Conservation (phyloP, 257 asterid genomes). For the Cinchona pubescens region DNA sequence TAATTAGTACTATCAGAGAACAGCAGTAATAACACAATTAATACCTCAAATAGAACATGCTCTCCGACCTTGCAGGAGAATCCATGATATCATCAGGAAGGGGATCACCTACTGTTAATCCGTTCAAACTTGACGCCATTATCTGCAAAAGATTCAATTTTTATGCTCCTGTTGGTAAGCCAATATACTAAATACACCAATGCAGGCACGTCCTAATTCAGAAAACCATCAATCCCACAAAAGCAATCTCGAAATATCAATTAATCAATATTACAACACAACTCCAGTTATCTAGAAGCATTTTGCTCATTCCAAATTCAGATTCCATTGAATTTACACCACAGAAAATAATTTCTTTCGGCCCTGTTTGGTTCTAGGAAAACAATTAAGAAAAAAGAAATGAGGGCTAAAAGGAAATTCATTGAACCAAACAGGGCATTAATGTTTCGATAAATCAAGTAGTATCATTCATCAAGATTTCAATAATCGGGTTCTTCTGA, state of each 20-base stretch:
- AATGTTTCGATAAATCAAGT: background rate
- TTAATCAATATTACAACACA: background rate
- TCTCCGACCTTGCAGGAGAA: slow-evolving; percentile 75
- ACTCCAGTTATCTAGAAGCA: background rate
- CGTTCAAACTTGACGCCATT: slow-evolving; percentile 97
- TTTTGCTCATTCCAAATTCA: background rate
- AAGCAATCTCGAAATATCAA: background rate
- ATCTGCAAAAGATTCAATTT: slow-evolving; percentile 49
- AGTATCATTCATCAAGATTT: background rate
- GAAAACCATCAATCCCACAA: background rate
- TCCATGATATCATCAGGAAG: slow-evolving; percentile 66
- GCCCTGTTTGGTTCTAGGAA: no score
- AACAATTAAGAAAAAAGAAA: no score
- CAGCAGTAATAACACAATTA: background rate
- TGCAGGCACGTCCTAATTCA: background rate
- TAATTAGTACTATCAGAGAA: background rate
- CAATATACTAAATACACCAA: background rate
- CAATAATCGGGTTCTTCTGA: background rate
- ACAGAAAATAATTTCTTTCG: background rate
- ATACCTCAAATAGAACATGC: slow-evolving; percentile 55
- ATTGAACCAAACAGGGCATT: no score
- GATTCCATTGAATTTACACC: background rate
- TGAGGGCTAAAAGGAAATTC: no score
- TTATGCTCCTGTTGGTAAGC: background rate
- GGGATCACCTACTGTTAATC: slow-evolving; percentile 81